phyloP scores from a whole-genome alignment of 2,329 filamentous ascomycete genomes.

The Claviceps lovelessii region DNA sequence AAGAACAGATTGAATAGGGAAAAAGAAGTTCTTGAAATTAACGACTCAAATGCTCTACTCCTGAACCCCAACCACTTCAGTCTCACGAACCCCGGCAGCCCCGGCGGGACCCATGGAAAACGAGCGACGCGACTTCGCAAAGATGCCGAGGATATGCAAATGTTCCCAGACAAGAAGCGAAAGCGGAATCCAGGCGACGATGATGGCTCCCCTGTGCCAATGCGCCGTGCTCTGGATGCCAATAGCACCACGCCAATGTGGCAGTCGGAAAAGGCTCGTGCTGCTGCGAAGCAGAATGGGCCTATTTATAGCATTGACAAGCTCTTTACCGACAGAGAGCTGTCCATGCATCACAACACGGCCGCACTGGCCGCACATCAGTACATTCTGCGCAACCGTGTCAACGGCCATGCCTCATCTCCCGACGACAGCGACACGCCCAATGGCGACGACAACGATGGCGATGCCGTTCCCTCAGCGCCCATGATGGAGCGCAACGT shows the following conservation, averaged over 20 bases:
- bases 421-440: constrained; percentile 40
- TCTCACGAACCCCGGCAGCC: constrained; percentile 49
- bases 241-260: constrained; percentile 46
- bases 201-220: constrained; percentile 47
- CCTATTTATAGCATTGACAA: constrained; percentile 53
- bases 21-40: constrained; percentile 54
- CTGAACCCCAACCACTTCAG: constrained; percentile 56
- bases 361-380: constrained; percentile 49
- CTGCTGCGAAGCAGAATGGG: constrained; percentile 40
- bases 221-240: constrained; percentile 39
- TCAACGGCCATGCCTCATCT: constrained; percentile 34
- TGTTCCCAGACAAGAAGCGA: constrained; percentile 46
- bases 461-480: constrained; percentile 32
- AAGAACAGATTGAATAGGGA: constrained; percentile 50
- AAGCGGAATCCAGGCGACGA: constrained; percentile 47
- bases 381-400: constrained; percentile 43
- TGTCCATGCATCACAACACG: constrained; percentile 49
- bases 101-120: constrained; percentile 48
- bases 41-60: constrained; percentile 49
- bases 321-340: constrained; percentile 56
- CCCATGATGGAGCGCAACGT: constrained; percentile 48
- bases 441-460: constrained; percentile 36
- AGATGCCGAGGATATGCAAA: constrained; percentile 43
- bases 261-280: constrained; percentile 44
- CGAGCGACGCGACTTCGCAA: constrained; percentile 47